Percentiles rank a stretch among this genome's conserved stretches.
These are phyloP conservation scores for Herpetospermum pedunculosum DNA, from an alignment of 306 rosid species.

Conservation along the genomic window DNA sequence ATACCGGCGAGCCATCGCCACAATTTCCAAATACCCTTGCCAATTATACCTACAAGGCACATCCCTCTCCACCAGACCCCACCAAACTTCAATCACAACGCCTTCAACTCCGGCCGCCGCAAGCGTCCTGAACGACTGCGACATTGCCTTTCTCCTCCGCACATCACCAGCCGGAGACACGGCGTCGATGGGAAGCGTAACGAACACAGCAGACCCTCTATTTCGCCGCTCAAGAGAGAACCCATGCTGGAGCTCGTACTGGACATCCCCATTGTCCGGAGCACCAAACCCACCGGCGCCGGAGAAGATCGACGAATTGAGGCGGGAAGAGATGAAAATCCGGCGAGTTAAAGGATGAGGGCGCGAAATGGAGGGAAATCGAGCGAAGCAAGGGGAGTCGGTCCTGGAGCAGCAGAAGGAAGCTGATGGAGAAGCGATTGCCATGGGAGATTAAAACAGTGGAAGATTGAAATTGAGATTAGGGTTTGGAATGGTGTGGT, in stretches of 20 bases:
- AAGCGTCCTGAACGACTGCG: slow-evolving; percentile 45
- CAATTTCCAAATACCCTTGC: slow-evolving; percentile 59
- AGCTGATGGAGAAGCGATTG: slow-evolving; percentile 49
- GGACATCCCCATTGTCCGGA: slow-evolving; percentile 45
- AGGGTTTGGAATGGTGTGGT: slow-evolving; percentile 15
- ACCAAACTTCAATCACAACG: slow-evolving; percentile 80
- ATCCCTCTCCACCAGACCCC: slow-evolving; percentile 82
- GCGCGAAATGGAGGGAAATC: slow-evolving; percentile 31
- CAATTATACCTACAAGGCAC: slow-evolving; percentile 60
- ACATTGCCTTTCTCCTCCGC: slow-evolving; percentile 33
- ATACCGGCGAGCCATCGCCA: slow-evolving; percentile 40
- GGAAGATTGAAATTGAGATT: not conserved
- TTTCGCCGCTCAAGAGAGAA: slow-evolving; percentile 39
- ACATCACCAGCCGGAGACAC: slow-evolving; percentile 27
- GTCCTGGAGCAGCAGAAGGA: slow-evolving; percentile 36
- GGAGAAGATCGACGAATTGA: slow-evolving; percentile 50
- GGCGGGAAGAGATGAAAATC: slow-evolving; percentile 27
- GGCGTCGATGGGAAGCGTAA: slow-evolving; percentile 45
- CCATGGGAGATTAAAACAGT: slow-evolving; percentile 23
- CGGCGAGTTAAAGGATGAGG: slow-evolving; percentile 23
- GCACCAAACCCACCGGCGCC: slow-evolving; percentile 49
- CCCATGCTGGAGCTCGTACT: slow-evolving; percentile 58
- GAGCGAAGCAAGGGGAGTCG: slow-evolving; percentile 19
- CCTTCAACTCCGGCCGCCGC: slow-evolving; percentile 74
- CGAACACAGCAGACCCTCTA: slow-evolving; percentile 53